Conservation (phyloP, 257 asterid species). For the Solanum ahanhuiri region DNA sequence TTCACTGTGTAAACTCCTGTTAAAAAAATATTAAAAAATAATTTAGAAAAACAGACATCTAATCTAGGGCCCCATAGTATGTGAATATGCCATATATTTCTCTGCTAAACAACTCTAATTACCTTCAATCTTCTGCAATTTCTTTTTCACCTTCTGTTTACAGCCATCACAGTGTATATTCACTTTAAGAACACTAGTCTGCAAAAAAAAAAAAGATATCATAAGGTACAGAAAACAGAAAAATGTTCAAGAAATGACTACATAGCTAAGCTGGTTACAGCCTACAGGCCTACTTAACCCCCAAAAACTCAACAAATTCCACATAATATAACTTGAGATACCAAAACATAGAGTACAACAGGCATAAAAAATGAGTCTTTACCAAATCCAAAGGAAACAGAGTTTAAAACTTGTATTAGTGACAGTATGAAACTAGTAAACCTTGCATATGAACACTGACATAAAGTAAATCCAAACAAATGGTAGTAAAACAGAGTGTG, state of each 20-base stretch:
- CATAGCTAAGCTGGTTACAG: not conserved
- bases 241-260: not conserved
- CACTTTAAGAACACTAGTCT: conserved; percentile 55
- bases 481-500: not conserved
- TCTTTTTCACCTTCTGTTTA: conserved; percentile 46
- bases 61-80: not conserved
- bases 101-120: not conserved
- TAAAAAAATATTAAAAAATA: not conserved
- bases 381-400: not conserved
- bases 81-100: not conserved
- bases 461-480: not conserved
- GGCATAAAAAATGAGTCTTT: not conserved
- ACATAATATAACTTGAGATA: not conserved
- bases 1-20: conserved; percentile 28
- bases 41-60: not conserved
- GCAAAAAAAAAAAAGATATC: not conserved
- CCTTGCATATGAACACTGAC: not conserved
- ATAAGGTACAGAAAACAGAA: not conserved
- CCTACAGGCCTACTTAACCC: not conserved
- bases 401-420: not conserved
- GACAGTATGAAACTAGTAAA: not conserved
- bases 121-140: conserved; percentile 56
- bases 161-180: conserved; percentile 68
- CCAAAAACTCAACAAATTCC: not conserved
- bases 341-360: not conserved